Evolutionary conservation across 768 basidiomycete genomes (phyloP).

Genomic region (Leccinum sublutescens): DNA sequence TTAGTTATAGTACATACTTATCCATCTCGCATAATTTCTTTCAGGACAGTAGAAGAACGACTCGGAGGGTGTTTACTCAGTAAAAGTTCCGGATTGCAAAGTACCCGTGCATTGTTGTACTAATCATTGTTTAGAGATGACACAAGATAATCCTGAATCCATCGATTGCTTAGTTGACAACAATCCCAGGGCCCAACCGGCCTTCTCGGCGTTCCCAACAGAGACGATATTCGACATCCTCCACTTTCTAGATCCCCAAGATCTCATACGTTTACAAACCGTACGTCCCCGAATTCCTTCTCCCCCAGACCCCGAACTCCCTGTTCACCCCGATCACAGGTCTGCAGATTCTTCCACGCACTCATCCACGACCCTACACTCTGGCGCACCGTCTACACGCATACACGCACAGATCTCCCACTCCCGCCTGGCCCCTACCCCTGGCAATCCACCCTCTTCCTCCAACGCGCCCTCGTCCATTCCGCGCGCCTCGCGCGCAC

Average conservation of each 20-base stretch:
- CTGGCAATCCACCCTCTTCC: slow-evolving; percentile 19
- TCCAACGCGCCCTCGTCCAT: slow-evolving; percentile 18
- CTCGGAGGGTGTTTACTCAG: too few species aligned
- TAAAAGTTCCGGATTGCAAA: neutral
- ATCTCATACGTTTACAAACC: slow-evolving; percentile 14
- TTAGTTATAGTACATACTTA: too few species aligned
- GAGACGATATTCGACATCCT: slow-evolving; percentile 19
- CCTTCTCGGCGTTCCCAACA: slow-evolving; percentile 9
- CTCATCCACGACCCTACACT: slow-evolving; percentile 12
- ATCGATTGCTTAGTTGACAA: neutral
- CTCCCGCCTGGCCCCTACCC: slow-evolving; percentile 19
- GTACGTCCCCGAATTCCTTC: slow-evolving; percentile 2
- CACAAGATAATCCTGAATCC: slow-evolving; percentile 1
- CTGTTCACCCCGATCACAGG: slow-evolving; percentile 6
- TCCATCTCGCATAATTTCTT: too few species aligned
- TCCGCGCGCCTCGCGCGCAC: slow-evolving; percentile 13
- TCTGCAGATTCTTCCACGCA: slow-evolving; percentile 12
- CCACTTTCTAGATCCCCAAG: slow-evolving; percentile 2
- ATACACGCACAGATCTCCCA: slow-evolving; percentile 2
- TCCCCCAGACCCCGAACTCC: too few species aligned
- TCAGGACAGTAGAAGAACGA: too few species aligned
- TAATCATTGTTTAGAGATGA: neutral
- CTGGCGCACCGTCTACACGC: slow-evolving; percentile 15
- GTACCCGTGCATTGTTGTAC: neutral
- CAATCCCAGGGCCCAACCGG: neutral